These are phyloP conservation scores for Notholithocarpus densiflorus DNA, from an alignment of 306 rosid genomes.

Conservation along the genomic window DNA sequence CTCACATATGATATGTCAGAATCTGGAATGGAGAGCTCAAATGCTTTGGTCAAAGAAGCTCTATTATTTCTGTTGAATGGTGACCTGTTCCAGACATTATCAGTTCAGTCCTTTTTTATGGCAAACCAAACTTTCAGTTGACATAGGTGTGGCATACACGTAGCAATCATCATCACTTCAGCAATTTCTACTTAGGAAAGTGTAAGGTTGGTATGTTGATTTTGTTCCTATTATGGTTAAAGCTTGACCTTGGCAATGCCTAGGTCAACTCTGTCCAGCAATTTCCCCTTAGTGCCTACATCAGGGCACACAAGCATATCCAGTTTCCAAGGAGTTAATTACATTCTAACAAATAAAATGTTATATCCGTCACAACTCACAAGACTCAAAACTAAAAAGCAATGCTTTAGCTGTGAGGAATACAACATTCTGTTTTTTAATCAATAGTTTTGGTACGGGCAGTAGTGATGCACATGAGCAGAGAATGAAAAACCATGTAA, in stretches of 20 bases:
- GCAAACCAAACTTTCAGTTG: neutral
- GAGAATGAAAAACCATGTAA: too few species aligned
- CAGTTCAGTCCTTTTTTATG: constrained; percentile 11
- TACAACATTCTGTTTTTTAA: too few species aligned
- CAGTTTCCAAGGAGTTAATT: too few species aligned
- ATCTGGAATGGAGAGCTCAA: constrained; percentile 39
- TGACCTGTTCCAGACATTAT: constrained; percentile 50
- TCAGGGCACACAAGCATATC: neutral
- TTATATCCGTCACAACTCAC: too few species aligned
- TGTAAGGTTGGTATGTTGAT: neutral
- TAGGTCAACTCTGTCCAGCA: too few species aligned
- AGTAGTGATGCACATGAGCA: too few species aligned
- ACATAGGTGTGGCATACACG: neutral
- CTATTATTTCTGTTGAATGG: constrained; percentile 53
- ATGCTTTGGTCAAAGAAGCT: constrained; percentile 30
- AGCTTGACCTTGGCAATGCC: neutral
- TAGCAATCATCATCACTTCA: neutral
- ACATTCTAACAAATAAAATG: too few species aligned
- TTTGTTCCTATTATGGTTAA: neutral
- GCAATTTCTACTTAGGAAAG: neutral
- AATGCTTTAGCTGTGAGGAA: too few species aligned
- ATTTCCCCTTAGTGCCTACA: neutral
- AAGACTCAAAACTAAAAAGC: too few species aligned
- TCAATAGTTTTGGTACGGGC: too few species aligned
- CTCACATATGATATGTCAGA: constrained; percentile 79